Evolutionary conservation across 768 basidiomycete genomes (phyloP).

Genomic region (Lentinula guzmanii): DNA sequence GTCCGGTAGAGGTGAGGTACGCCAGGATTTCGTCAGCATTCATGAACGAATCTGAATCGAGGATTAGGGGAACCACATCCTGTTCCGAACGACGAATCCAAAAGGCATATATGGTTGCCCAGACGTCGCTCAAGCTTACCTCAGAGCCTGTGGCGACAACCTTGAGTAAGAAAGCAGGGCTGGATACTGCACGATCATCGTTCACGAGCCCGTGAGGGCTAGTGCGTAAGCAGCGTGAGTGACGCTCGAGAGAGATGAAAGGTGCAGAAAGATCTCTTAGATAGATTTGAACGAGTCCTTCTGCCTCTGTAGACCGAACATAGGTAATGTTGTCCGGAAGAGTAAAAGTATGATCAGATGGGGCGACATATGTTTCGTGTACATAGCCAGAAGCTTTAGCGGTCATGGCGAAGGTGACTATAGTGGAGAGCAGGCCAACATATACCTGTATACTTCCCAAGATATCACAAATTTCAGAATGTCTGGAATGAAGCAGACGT

Average conservation of each 20-base stretch:
- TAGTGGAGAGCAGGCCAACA: not conserved
- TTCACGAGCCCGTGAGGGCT: constrained; percentile 8
- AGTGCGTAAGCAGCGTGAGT: constrained; percentile 1
- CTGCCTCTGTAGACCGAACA: constrained; percentile 2
- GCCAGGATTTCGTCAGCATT: constrained; percentile 25
- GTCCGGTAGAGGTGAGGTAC: constrained; percentile 34
- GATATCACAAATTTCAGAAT: no score
- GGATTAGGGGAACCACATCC: constrained; percentile 33
- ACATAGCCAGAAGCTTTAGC: constrained; percentile 6
- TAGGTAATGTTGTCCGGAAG: constrained; percentile 3
- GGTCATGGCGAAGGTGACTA: not conserved
- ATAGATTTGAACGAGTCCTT: not conserved
- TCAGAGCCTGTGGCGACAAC: constrained; percentile 2
- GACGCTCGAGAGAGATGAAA: not conserved
- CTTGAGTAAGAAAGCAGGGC: not conserved
- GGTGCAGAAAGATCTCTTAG: not conserved
- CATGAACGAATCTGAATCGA: constrained; percentile 17
- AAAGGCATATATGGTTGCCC: constrained; percentile 35
- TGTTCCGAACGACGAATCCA: constrained; percentile 31
- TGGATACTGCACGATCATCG: constrained; percentile 5
- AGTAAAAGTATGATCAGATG: constrained; percentile 7
- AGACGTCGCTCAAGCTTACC: constrained; percentile 25
- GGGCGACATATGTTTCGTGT: constrained; percentile 4
- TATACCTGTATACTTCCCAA: no score
- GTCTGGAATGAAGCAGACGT: no score